Evolutionary conservation across 768 basidiomycete genomes (phyloP), one percentile per base, ranked within the genome.

Genomic region (Leccinellum albellum): DNA sequence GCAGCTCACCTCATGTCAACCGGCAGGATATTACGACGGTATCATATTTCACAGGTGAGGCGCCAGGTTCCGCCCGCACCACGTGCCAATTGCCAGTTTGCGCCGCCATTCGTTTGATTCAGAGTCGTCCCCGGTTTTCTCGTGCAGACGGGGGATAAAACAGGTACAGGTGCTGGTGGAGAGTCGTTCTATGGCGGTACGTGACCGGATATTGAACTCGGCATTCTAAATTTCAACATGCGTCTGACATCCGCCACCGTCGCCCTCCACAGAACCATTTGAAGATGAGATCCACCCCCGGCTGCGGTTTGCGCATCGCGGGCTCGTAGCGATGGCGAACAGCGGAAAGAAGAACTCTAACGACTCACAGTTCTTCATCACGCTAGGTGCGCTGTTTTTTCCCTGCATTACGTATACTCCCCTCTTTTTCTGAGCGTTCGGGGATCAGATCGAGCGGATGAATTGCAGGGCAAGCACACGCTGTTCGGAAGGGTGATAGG

Each of bases 261-360:
- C 17, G 49, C 45, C 26, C 9, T 23, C 50, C 21, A 40, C 53
- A 91, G 94, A 95, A 64, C 91, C 88, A 3, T 97, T 97, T 62
- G 89, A 93, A 69, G 94, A 97, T 74, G 95, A 98, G 73, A 86
- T 94, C 20, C 94, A 96, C 64, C 93, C 94, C 4, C 84, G 97
- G 35, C 76, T 99, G 58, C 87, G 91, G 37, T 98, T 90, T 71
- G 75, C 85, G 1, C 89, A 98, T 66, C 88, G 97, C 53, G 97
- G 97, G 1, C 72, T 98, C 3, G 86, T 99, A 1, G 97, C 81
- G 1, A 95, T 97, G 91, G 97, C 97, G 4, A 97, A 97, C 65
- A 86, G 82, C 56, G 93, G 94, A 10, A 79, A 79, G 28, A 91
- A 89, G 71, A 82, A 95, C 67, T 85, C 91, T 4, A 99, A 99